Evolutionary conservation across 2,329 filamentous ascomycete species (phyloP).

Genomic region (Phyllosticta citriasiana): DNA sequence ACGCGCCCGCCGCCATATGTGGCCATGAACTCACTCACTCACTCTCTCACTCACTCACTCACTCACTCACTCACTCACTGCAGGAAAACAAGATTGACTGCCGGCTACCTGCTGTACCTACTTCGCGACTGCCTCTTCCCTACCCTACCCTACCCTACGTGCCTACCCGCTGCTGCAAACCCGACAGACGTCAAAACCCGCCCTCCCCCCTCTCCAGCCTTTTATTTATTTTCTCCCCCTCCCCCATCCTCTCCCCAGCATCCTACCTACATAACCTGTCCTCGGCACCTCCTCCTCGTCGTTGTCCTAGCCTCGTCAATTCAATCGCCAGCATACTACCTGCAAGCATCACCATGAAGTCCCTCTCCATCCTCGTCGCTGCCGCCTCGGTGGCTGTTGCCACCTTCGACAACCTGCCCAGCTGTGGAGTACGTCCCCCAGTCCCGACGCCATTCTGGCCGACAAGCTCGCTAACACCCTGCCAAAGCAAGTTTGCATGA

Average conservation of each 20-base stretch:
- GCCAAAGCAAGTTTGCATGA: constrained; percentile 31
- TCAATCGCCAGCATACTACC: neutral
- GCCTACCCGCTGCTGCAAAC: neutral
- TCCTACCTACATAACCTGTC: constrained; percentile 8
- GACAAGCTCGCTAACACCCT: neutral
- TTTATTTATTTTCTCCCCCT: constrained; percentile 7
- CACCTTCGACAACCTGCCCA: constrained; percentile 20
- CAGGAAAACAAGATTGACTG: constrained; percentile 8
- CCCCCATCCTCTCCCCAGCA: constrained; percentile 2
- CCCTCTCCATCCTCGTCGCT: constrained; percentile 27
- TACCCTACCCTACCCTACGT: constrained; percentile 5
- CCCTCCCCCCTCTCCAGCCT: constrained; percentile 2
- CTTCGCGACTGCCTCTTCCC: constrained; percentile 10
- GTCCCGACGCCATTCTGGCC: neutral
- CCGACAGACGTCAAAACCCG: neutral
- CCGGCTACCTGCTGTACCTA: constrained; percentile 7
- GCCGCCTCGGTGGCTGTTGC: constrained; percentile 25
- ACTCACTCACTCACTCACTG: neutral
- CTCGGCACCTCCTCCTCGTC: constrained; percentile 2
- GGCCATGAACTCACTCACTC: no score
- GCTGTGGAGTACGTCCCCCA: constrained; percentile 26
- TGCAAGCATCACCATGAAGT: constrained; percentile 24
- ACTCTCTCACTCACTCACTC: neutral
- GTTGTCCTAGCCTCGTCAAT: neutral
- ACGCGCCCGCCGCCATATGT: neutral